These are phyloP conservation scores for Penicillium ochrochloron DNA, from an alignment of 495 filamentous ascomycete genomes.

Conservation along the genomic window DNA sequence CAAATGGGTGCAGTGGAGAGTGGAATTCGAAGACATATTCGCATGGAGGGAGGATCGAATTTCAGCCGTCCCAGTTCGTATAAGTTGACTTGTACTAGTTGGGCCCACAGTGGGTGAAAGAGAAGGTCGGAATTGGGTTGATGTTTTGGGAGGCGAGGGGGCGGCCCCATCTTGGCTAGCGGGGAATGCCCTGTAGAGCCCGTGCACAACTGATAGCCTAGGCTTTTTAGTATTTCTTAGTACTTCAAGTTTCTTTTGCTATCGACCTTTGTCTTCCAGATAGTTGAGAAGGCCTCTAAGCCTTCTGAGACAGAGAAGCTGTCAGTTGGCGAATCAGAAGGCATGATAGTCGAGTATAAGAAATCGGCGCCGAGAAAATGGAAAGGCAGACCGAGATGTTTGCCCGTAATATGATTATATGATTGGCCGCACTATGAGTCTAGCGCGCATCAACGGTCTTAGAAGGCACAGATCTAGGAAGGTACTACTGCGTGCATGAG, in stretches of 20 bases:
- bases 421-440: not conserved
- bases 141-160: not conserved
- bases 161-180: not conserved
- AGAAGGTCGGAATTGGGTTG: not conserved
- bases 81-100: not conserved
- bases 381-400: not conserved
- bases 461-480: not conserved
- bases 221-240: not conserved
- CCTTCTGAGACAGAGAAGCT: too few relatives aligned
- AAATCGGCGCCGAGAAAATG: too few relatives aligned
- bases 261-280: too few relatives aligned
- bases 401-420: not conserved
- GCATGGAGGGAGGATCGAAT: not conserved
- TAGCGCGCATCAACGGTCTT: not conserved
- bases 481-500: not conserved
- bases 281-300: too few relatives aligned
- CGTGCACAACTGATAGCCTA: not conserved
- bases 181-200: not conserved
- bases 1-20: slow-evolving; percentile 9
- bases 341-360: not conserved
- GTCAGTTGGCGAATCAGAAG: not conserved
- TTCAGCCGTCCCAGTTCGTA: not conserved
- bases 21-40: not conserved
- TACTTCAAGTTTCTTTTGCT: not conserved
- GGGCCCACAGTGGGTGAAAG: not conserved